A percentile compares a stretch with the other conserved stretches of the same genome.
Evolutionary conservation across 208 protist genomes (phyloP).

Genomic region (Trichomonas vaginalis): DNA sequence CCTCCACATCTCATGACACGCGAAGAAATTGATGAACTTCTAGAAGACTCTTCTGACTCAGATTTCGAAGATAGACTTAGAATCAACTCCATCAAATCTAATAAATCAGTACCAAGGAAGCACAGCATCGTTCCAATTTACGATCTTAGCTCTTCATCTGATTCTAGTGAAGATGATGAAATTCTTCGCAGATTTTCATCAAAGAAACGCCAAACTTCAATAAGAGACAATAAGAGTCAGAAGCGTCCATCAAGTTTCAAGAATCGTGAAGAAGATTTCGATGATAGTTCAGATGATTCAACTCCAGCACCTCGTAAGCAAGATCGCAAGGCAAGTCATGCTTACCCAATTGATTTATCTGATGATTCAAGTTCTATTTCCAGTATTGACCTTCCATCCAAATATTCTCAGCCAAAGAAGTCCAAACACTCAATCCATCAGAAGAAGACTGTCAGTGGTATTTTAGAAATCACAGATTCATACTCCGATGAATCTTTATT

Average conservation of each 20-base stretch:
- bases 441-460: not conserved
- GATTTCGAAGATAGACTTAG: not conserved
- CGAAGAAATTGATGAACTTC: not conserved
- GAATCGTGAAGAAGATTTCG: not conserved
- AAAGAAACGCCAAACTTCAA: not conserved
- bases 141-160: not conserved
- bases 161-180: not conserved
- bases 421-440: not conserved
- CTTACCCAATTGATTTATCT: not conserved
- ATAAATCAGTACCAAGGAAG: not conserved
- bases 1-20: not conserved
- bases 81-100: not conserved
- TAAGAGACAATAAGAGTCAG: not conserved
- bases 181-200: not conserved
- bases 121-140: not conserved
- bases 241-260: not conserved
- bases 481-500: not conserved
- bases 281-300: not conserved
- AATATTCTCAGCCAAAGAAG: not conserved
- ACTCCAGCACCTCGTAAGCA: not conserved
- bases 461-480: not conserved
- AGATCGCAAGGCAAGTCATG: not conserved
- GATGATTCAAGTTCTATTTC: not conserved
- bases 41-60: not conserved
- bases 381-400: not conserved